phyloP scores from a whole-genome alignment of 225 moss, liverwort and hornwort species.

The Thuidium tamariscinum region DNA sequence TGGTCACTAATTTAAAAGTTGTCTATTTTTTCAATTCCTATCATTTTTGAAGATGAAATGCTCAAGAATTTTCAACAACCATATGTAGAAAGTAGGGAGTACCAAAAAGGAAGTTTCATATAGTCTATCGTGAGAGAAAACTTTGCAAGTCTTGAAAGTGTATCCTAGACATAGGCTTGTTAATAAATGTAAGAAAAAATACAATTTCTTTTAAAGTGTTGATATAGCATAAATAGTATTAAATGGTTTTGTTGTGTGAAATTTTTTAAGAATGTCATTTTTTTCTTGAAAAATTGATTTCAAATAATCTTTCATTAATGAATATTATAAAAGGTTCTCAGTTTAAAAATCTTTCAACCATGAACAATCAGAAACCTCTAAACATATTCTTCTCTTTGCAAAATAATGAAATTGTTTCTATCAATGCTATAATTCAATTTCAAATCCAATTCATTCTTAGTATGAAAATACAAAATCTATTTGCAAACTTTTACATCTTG shows the following conservation, averaged over 20 bases:
- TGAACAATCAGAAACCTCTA: not conserved
- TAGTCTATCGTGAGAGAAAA: not conserved
- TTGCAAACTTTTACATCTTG: not conserved
- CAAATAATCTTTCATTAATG: not conserved
- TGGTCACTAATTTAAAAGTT: not conserved
- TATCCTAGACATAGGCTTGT: accelerated
- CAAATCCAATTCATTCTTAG: not conserved
- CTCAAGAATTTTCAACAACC: not conserved
- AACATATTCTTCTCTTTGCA: not conserved
- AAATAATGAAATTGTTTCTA: not conserved
- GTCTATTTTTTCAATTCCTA: not conserved
- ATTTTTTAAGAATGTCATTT: not conserved
- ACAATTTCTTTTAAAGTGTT: accelerated
- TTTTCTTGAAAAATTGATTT: not conserved
- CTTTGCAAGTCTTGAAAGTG: not conserved
- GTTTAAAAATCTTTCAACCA: not conserved
- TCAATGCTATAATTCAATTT: not conserved
- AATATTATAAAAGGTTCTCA: not conserved
- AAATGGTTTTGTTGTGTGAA: not conserved
- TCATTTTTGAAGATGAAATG: not conserved
- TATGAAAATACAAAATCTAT: not conserved
- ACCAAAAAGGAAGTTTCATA: not conserved
- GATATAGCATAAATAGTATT: not conserved
- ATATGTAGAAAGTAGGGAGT: not conserved
- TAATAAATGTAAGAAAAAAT: not conserved